A percentile compares a stretch with the other conserved stretches of the same genome.
Evolutionary conservation across 805 yeast genomes (phyloP).

Genomic region (Kodamaea kaohsiungensis): DNA sequence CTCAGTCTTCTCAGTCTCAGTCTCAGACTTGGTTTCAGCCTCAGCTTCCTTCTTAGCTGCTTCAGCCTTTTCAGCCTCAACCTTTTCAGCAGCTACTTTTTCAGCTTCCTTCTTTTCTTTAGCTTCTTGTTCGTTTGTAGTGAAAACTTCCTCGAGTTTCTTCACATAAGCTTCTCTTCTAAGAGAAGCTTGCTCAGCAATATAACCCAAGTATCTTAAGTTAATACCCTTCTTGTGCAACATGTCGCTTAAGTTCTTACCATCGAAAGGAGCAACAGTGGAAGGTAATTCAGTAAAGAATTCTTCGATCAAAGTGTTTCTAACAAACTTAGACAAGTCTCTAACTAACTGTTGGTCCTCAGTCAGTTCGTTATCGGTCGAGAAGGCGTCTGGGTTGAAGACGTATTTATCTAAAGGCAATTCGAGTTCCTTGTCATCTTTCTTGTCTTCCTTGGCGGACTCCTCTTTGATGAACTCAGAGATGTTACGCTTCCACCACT

Average conservation of each 20-base stretch:
- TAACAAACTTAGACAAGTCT: constrained; percentile 66
- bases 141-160: constrained; percentile 19
- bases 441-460: constrained; percentile 49
- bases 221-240: constrained; percentile 86
- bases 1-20: constrained; percentile 22
- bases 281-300: constrained; percentile 57
- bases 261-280: constrained; percentile 75
- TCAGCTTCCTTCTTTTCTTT: constrained; percentile 24
- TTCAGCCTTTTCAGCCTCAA: constrained; percentile 29
- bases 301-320: constrained; percentile 58
- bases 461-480: constrained; percentile 52
- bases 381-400: constrained; percentile 80
- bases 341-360: constrained; percentile 67
- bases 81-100: constrained; percentile 24
- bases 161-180: constrained; percentile 19
- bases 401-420: constrained; percentile 55
- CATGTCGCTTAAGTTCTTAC: constrained; percentile 64
- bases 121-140: constrained; percentile 26
- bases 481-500: constrained; percentile 80
- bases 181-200: constrained; percentile 42
- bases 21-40: constrained; percentile 15
- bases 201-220: constrained; percentile 77
- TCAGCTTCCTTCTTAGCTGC: constrained; percentile 16
- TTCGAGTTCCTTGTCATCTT: constrained; percentile 41
- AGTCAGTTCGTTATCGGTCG: constrained; percentile 39